Evolutionary conservation across 2,329 filamentous ascomycete genomes (phyloP).

Genomic region (Davidsoniella neocaledoniae): DNA sequence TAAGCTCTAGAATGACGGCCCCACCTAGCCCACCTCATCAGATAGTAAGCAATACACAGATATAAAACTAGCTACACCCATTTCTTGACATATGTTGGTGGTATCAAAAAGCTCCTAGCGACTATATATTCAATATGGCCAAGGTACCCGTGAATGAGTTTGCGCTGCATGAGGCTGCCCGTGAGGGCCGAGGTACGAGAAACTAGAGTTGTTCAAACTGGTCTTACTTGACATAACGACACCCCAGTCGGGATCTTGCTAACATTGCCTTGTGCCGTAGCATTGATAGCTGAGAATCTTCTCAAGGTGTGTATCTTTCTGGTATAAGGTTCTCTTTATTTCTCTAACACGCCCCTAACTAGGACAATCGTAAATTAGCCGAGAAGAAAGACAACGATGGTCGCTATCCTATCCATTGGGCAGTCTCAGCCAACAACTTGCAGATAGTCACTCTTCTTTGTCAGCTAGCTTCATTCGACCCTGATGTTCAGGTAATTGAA

Average conservation of each 20-base stretch:
- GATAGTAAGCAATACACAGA: too few species aligned
- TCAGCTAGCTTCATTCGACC: constrained; percentile 57
- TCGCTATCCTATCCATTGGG: constrained; percentile 87
- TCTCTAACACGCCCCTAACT: not conserved
- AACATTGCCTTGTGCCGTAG: not conserved
- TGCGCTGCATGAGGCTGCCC: constrained; percentile 71
- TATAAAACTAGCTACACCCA: too few species aligned
- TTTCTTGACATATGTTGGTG: too few species aligned
- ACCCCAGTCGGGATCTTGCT: not conserved
- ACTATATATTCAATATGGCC: not conserved
- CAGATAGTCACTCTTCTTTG: constrained; percentile 59
- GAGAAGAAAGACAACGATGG: constrained; percentile 64
- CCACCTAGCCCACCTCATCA: too few species aligned
- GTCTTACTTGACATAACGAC: not conserved
- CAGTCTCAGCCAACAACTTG: constrained; percentile 63
- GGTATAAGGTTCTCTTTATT: not conserved
- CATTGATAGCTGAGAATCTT: constrained; percentile 1
- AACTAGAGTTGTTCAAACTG: not conserved
- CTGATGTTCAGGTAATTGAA: constrained; percentile 52
- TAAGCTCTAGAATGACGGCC: too few species aligned
- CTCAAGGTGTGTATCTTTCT: constrained; percentile 3
- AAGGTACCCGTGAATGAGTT: constrained; percentile 37
- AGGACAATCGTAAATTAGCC: constrained; percentile 69
- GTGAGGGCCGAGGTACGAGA: constrained; percentile 62
- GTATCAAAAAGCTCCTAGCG: not conserved